Evolutionary conservation across 192 early-diverging fungal species (phyloP).

Genomic region (Hyaloraphidium curvatum): DNA sequence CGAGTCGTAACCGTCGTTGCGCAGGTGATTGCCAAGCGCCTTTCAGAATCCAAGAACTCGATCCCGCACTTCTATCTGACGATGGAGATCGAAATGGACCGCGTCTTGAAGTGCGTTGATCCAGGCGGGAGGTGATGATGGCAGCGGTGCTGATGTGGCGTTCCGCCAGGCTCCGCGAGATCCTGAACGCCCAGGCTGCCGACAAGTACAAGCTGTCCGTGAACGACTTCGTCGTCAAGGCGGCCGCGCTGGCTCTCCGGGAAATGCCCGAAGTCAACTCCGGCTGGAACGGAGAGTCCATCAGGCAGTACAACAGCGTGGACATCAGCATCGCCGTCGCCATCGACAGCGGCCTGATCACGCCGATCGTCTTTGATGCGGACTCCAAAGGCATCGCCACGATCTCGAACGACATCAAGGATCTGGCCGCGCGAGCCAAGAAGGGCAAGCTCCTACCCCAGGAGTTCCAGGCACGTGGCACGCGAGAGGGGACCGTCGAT

Average conservation of each 20-base stretch:
- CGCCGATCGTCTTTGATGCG: constrained; percentile 70
- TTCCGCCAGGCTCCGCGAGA: constrained; percentile 43
- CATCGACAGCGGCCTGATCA: constrained; percentile 84
- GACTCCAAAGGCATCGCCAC: constrained; percentile 67
- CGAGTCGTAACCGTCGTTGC: background rate
- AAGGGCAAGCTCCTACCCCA: constrained; percentile 76
- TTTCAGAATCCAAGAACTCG: constrained; percentile 28
- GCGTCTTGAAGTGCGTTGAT: constrained; percentile 26
- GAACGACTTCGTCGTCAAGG: constrained; percentile 98
- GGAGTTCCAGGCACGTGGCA: constrained; percentile 61
- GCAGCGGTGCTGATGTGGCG: background rate
- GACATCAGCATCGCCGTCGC: constrained; percentile 94
- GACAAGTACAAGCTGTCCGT: constrained; percentile 92
- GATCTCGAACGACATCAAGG: constrained; percentile 73
- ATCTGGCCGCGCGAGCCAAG: constrained; percentile 64
- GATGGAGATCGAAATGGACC: constrained; percentile 73
- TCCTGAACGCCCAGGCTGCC: constrained; percentile 56
- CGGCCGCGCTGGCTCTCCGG: constrained; percentile 65
- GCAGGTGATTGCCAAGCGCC: constrained; percentile 29
- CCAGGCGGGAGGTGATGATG: constrained; percentile 4
- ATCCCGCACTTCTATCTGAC: constrained; percentile 48
- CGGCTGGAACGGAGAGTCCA: constrained; percentile 68
- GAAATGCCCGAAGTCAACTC: constrained; percentile 89
- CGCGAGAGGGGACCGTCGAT: background rate
- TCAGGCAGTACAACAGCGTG: constrained; percentile 80